These are phyloP conservation scores for Buxus sempervirens DNA, from an alignment of 164 flowering plant genomes.

Conservation along the genomic window DNA sequence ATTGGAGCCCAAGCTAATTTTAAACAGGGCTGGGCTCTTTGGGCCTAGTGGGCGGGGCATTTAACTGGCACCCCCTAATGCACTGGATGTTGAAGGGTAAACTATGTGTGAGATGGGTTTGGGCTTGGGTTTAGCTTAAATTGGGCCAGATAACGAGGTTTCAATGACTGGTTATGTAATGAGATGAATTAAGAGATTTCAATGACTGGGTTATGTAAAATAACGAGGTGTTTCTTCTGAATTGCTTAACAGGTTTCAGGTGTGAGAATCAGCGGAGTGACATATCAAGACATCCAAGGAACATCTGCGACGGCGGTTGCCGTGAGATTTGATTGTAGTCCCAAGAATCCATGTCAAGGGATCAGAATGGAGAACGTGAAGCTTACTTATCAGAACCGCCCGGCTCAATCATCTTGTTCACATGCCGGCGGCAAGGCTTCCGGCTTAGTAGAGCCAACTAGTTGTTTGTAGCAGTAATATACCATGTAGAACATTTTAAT, in stretches of 20 bases:
- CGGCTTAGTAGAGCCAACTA: conserved; percentile 29
- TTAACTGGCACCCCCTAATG: no score
- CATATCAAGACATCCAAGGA: conserved; percentile 38
- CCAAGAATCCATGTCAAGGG: conserved; percentile 34
- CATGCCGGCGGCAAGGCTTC: conserved; percentile 30
- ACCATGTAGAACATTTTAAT: neutral
- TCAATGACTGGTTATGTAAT: no score
- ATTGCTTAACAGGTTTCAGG: conserved; percentile 31
- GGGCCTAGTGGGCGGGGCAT: no score
- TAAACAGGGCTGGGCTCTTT: no score
- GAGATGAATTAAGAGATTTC: no score
- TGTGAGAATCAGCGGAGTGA: conserved; percentile 35
- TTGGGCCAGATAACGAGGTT: no score
- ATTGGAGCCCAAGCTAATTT: no score
- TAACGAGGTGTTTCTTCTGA: neutral
- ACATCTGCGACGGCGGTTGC: conserved; percentile 48
- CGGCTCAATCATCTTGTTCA: conserved; percentile 26
- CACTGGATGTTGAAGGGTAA: no score
- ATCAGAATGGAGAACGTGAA: conserved; percentile 37
- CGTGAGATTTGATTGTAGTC: conserved; percentile 46
- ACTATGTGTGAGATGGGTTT: no score
- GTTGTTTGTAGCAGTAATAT: conserved; percentile 25
- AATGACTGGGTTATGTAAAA: no score
- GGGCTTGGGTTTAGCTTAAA: no score
- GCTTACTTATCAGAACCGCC: conserved; percentile 28